Base-by-base conservation (phyloP, 108 stramenopile genomes). In the Nannochloropsis gaditana region DNA sequence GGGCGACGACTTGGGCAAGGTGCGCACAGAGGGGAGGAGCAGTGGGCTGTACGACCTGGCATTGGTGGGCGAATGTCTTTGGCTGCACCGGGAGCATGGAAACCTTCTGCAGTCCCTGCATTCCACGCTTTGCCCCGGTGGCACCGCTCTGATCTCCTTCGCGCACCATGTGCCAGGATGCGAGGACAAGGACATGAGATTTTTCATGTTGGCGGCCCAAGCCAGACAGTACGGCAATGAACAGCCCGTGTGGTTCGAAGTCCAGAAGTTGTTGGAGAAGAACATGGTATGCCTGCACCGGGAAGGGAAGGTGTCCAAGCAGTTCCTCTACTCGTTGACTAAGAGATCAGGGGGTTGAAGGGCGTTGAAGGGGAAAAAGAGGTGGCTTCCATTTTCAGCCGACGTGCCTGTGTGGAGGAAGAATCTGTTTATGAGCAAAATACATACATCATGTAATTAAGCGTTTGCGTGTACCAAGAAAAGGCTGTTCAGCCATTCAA, bases 111-210 rank as follows among this genome's bases (percentile, higher is more conserved):
- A 8, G 19, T 73, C 59, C 59, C 59, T 73, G 19, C n/a, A n/a
- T 73, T n/a, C 15, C 4, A 73, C 59, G 59, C 59, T 73, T 4
- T n/a, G 59, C n/a, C 59, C 59, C 15, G 59, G 59, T n/a, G 59
- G 59, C 19, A 73, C n/a, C 59, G 59, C 59, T 1, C n/a, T 73
- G 59, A n/a, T 73, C 15, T 73, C 5, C n/a, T 73, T 73, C 8
- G 59, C 59, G 59, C 59, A 73, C n/a, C 59, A 73, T 3, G 59
- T 73, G 59, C 59, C 59, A n/a, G 59, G 59, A n/a, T 73, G 59
- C n/a, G 59, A 73, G n/a, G 59, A 73, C 19, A 73, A n/a, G 59
- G 59, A 73, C 59, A 4, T 73, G 8, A 6, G 2, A n/a, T 73
- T 73, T n/a, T 73, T 73, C 0, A 73, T n/a, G 19, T 73, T 73